Evolutionary conservation across 345 rosid species (phyloP).

Genomic region (Bruguiera parviflora): DNA sequence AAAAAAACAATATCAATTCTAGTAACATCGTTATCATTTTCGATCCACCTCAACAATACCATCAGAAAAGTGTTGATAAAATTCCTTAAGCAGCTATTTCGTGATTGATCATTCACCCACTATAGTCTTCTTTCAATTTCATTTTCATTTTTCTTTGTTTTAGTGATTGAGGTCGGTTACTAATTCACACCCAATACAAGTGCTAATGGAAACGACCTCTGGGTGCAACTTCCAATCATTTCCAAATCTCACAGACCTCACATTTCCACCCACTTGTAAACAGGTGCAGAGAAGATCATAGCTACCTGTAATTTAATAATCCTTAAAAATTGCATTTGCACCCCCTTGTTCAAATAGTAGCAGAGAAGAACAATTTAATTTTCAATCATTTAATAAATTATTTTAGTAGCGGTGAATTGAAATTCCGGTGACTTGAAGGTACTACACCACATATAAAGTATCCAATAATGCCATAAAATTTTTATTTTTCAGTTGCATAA

Average conservation of each 20-base stretch:
- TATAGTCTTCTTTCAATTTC: not conserved
- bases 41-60: not conserved
- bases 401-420: no score
- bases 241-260: not conserved
- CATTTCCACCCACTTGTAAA: constrained; percentile 4
- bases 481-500: no score
- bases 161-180: not conserved
- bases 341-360: not conserved
- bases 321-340: no score
- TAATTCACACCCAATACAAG: not conserved
- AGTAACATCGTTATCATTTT: not conserved
- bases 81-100: not conserved
- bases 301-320: no score
- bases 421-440: no score
- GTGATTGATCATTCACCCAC: not conserved
- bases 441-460: no score
- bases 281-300: no score
- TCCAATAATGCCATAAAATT: no score
- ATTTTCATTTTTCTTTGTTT: not conserved
- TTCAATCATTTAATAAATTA: no score
- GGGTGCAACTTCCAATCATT: constrained; percentile 24
- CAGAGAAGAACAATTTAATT: not conserved
- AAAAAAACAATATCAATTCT: not conserved
- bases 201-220: constrained; percentile 1
- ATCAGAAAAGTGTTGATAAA: not conserved